Evolutionary conservation across 441 rosid species (phyloP), one percentile per base, ranked within the genome.

Genomic region (Populus hybrid): DNA sequence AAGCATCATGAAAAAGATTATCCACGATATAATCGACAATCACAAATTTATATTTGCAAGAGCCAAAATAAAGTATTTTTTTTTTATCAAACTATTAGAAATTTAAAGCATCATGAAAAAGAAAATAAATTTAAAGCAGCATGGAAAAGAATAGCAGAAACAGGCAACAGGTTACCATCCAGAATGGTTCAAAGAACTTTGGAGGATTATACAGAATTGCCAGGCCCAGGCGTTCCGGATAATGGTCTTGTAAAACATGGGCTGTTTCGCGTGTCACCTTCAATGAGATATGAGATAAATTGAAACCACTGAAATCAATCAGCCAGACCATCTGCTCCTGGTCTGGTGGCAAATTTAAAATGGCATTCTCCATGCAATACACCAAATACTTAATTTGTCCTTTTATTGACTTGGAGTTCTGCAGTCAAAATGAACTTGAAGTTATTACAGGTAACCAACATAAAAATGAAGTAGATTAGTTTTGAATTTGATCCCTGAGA

Each of bases 311-410:
- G 75, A 93, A 95, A 79, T 95, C 99, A 33, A 93, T 92, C 83
- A 93, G 83, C 99, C 99, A 95, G 73, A 92, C 94, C 93, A 95
- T 89, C 69, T 94, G 94, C 82, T 94, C 99, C 80, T 90, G 92
- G 20, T 84, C 85, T 76, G 88, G 83, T 42, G 94, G 93, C 61
- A 95, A 84, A 85, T 92, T 94, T 79, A 89, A 77, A 42, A 95
- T 79, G 26, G 99, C 99, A 81, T 95, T 95, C 91, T 95, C 99
- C 98, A 94, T 92, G 86, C 98, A 94, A 78, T 95, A 94, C 71
- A 94, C 97, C 89, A 95, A 85, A 84, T 91, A 87, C 81, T 84
- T 86, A 73, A 95, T 92, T 78, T 94, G 99, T 67, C 98, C 98
- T 84, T 89, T 91, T 9, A 87, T 90, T 26, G 97, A 93, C 83